Conservation (phyloP, 1,139 yeast species). For the Saccharomycopsis phalli region DNA sequence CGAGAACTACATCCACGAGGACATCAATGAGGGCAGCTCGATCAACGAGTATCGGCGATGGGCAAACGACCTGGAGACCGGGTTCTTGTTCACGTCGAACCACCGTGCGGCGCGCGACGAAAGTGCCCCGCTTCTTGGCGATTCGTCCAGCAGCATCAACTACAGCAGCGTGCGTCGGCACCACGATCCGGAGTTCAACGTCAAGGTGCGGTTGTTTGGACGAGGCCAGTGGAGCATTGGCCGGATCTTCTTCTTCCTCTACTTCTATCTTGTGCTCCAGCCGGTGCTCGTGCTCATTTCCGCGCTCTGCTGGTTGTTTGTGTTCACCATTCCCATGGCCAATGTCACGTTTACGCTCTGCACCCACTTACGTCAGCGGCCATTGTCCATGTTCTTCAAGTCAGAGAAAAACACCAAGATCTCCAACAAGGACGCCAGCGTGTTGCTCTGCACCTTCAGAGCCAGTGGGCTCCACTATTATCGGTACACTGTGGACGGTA, state of each 20-base stretch:
- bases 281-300: conserved; percentile 57
- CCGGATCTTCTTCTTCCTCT: conserved; percentile 65
- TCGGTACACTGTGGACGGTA: conserved; percentile 93
- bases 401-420: conserved; percentile 33
- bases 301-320: conserved; percentile 67
- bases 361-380: conserved; percentile 81
- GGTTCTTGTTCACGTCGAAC: conserved; percentile 30
- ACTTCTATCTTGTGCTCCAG: conserved; percentile 59
- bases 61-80: conserved; percentile 51
- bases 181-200: conserved; percentile 4
- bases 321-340: conserved; percentile 91
- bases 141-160: conserved; percentile 15
- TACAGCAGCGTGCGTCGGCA: not conserved
- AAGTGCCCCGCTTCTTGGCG: conserved; percentile 14
- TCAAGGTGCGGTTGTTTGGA: conserved; percentile 66
- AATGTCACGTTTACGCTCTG: conserved; percentile 60
- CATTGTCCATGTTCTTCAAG: conserved; percentile 70
- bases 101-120: conserved; percentile 18
- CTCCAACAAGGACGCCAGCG: conserved; percentile 32
- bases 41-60: conserved; percentile 80
- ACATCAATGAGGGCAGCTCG: conserved; percentile 80
- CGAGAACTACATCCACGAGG: conserved; percentile 76
- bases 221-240: conserved; percentile 91
- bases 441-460: conserved; percentile 76
- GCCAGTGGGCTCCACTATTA: conserved; percentile 89